These are phyloP conservation scores for Trichoderma koningii DNA, from an alignment of 2,329 filamentous ascomycete genomes.

Conservation along the genomic window DNA sequence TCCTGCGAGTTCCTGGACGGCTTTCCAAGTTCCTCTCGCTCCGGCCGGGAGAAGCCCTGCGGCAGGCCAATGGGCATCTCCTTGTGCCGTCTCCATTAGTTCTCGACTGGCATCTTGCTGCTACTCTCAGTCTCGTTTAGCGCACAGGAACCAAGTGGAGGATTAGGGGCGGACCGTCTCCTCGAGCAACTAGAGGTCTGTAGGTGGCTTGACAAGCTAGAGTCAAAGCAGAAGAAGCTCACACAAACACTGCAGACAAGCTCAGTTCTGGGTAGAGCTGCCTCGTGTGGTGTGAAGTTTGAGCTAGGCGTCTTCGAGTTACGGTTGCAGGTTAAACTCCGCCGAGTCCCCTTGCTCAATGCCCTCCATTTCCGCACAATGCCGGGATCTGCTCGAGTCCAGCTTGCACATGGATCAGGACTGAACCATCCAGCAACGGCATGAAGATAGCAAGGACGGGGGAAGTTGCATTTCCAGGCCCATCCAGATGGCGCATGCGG, in stretches of 20 bases:
- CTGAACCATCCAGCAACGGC: background rate
- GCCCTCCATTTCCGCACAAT: slow-evolving; percentile 10
- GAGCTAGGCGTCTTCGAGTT: background rate
- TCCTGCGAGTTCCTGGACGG: background rate
- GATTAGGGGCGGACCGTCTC: slow-evolving; percentile 12
- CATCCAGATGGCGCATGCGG: background rate
- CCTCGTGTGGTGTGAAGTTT: background rate
- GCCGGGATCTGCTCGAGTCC: background rate
- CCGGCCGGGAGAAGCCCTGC: background rate
- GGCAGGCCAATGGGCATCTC: background rate
- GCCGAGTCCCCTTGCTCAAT: background rate
- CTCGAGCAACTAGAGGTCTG: background rate
- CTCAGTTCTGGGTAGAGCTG: background rate
- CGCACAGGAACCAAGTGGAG: slow-evolving; percentile 4
- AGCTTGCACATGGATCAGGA: background rate
- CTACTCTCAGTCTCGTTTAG: background rate
- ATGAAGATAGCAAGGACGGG: background rate
- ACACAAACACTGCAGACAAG: background rate
- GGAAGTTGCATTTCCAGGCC: background rate
- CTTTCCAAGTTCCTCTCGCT: background rate
- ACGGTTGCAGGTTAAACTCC: background rate
- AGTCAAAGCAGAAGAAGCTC: background rate
- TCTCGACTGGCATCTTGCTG: slow-evolving; percentile 1
- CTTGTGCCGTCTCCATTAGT: background rate
- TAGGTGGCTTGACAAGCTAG: background rate